A percentile compares a stretch with the other conserved stretches of the same genome.
phyloP scores from a whole-genome alignment of 2,329 filamentous ascomycete species.

The Daldinia sp. region DNA sequence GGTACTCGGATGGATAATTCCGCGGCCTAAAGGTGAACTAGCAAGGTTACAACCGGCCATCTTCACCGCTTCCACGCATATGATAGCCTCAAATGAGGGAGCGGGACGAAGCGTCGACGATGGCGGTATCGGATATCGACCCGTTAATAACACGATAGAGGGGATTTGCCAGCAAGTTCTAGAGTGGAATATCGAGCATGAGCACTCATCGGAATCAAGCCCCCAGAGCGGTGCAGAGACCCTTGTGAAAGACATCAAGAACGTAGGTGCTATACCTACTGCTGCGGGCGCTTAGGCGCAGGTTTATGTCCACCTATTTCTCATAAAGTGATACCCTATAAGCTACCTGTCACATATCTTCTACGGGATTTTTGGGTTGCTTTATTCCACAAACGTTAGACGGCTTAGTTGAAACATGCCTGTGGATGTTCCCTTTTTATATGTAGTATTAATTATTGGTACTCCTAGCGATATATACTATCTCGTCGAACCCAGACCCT shows the following conservation, averaged over 20 bases:
- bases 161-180: slow-evolving; percentile 57
- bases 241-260: slow-evolving; percentile 26
- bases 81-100: slow-evolving; percentile 54
- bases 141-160: slow-evolving; percentile 55
- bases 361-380: no score
- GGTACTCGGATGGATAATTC: slow-evolving; percentile 49
- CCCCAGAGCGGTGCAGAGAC: slow-evolving; percentile 15
- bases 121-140: slow-evolving; percentile 58
- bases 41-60: slow-evolving; percentile 57
- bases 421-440: background rate
- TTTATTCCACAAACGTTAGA: background rate
- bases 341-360: background rate
- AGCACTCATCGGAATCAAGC: background rate
- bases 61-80: slow-evolving; percentile 54
- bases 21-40: slow-evolving; percentile 54
- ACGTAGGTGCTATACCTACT: slow-evolving; percentile 32
- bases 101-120: slow-evolving; percentile 55
- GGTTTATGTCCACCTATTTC: background rate
- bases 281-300: slow-evolving; percentile 30
- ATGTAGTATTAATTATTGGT: background rate
- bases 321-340: background rate
- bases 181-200: slow-evolving; percentile 56
- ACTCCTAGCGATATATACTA: background rate
- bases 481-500: background rate
- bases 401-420: no score